phyloP scores from a whole-genome alignment of 495 filamentous ascomycete species.

The Lichina pygmaea region DNA sequence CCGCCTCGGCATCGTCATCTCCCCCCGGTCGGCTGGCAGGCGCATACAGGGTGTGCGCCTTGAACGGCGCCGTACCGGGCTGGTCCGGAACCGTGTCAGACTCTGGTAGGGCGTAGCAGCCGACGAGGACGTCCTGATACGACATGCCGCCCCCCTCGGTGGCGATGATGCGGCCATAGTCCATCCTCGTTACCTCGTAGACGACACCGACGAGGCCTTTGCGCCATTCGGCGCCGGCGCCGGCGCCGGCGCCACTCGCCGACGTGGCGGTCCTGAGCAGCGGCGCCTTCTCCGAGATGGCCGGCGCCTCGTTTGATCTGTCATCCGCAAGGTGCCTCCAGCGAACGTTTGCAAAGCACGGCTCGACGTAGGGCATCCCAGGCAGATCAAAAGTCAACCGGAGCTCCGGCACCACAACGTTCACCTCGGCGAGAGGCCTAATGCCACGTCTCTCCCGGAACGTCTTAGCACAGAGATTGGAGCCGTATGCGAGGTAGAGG shows the following conservation, averaged over 20 bases:
- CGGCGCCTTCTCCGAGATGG: conserved; percentile 10
- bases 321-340: conserved; percentile 19
- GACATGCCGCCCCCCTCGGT: conserved; percentile 67
- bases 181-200: conserved; percentile 62
- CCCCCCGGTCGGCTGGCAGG: conserved; percentile 8
- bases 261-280: conserved; percentile 5
- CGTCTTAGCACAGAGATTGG: conserved; percentile 51
- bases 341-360: conserved; percentile 69
- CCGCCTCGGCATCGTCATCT: background rate
- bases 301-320: conserved; percentile 7
- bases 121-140: conserved; percentile 61
- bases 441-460: conserved; percentile 56
- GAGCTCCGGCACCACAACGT: conserved; percentile 55
- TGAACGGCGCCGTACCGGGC: conserved; percentile 18
- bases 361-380: conserved; percentile 66
- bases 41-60: conserved; percentile 33
- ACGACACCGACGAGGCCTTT: conserved; percentile 76
- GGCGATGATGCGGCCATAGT: conserved; percentile 66
- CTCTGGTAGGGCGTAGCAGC: conserved; percentile 33
- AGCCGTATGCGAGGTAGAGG: conserved; percentile 87
- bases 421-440: conserved; percentile 45
- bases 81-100: conserved; percentile 6
- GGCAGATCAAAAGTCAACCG: conserved; percentile 62
- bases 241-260: conserved; percentile 5
- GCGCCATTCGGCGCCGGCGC: conserved; percentile 30